Evolutionary conservation across 345 rosid species (phyloP).

Genomic region (Garcia nutans): DNA sequence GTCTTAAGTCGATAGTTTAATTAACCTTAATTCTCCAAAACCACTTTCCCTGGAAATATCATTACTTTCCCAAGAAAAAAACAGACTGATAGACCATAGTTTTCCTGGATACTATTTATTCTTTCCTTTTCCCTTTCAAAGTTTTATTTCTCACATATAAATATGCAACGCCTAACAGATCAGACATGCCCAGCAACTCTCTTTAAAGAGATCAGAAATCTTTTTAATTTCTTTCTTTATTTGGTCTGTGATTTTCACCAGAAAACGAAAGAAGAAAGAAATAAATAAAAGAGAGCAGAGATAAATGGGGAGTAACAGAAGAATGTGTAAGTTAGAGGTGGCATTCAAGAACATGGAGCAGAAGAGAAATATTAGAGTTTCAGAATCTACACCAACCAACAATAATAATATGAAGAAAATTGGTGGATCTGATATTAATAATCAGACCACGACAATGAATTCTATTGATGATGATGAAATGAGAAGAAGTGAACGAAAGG

Average conservation of each 20-base stretch:
- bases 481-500: conserved; percentile 22
- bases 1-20: neutral
- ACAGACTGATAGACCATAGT: neutral
- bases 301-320: conserved; percentile 19
- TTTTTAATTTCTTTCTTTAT: neutral
- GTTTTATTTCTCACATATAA: neutral
- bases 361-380: neutral
- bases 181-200: neutral
- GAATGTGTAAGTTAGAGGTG: conserved; percentile 10
- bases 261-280: too few species aligned
- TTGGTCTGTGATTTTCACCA: neutral
- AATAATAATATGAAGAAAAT: neutral
- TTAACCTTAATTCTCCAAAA: conserved; percentile 7
- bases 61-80: neutral
- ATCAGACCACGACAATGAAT: neutral
- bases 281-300: neutral
- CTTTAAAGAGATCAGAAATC: neutral
- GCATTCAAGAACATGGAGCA: conserved; percentile 18
- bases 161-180: neutral
- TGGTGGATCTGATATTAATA: conserved; percentile 6
- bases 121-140: too few species aligned
- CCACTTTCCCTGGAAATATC: neutral
- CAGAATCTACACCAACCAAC: conserved; percentile 4
- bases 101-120: neutral
- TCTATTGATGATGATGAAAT: neutral